Conservation (phyloP, 768 basidiomycete genomes). For the Tylopilus sp. region DNA sequence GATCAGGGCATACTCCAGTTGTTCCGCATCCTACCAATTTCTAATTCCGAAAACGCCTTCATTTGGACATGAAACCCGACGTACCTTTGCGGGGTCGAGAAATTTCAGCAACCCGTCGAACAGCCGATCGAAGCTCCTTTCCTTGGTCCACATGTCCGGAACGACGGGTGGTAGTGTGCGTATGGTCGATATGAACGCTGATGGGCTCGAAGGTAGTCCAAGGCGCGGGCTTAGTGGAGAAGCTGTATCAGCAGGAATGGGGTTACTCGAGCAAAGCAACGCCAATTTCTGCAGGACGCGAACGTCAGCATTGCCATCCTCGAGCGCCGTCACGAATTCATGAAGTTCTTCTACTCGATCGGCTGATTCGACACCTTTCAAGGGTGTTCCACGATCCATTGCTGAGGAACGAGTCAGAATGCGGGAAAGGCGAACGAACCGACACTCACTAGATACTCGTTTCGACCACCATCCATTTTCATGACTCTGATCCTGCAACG, state of each 20-base stretch:
- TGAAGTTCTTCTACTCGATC: conserved; percentile 51
- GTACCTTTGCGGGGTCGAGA: conserved; percentile 61
- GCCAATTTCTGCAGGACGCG: conserved; percentile 63
- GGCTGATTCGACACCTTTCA: conserved; percentile 36
- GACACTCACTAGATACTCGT: conserved; percentile 60
- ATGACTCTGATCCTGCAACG: conserved; percentile 61
- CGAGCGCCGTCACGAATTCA: conserved; percentile 51
- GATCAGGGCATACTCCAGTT: conserved; percentile 76
- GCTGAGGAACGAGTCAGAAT: conserved; percentile 18
- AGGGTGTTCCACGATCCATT: conserved; percentile 46
- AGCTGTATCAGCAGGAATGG: conserved; percentile 39
- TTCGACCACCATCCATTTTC: conserved; percentile 86
- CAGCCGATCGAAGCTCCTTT: conserved; percentile 66
- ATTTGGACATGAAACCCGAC: conserved; percentile 15
- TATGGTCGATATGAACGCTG: conserved; percentile 46
- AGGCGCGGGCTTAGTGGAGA: conserved; percentile 55
- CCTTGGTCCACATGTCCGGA: conserved; percentile 68
- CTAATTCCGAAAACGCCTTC: neutral
- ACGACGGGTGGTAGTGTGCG: conserved; percentile 40
- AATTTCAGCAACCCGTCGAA: conserved; percentile 64
- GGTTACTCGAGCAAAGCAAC: conserved; percentile 57
- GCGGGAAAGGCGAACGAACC: neutral
- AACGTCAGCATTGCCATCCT: conserved; percentile 49
- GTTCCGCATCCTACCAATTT: conserved; percentile 50
- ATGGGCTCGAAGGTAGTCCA: conserved; percentile 52